Percentiles rank a stretch among this genome's conserved stretches.
These are phyloP conservation scores for Cladosporium sp. DNA, from an alignment of 2,329 filamentous ascomycete species.

Conservation along the genomic window DNA sequence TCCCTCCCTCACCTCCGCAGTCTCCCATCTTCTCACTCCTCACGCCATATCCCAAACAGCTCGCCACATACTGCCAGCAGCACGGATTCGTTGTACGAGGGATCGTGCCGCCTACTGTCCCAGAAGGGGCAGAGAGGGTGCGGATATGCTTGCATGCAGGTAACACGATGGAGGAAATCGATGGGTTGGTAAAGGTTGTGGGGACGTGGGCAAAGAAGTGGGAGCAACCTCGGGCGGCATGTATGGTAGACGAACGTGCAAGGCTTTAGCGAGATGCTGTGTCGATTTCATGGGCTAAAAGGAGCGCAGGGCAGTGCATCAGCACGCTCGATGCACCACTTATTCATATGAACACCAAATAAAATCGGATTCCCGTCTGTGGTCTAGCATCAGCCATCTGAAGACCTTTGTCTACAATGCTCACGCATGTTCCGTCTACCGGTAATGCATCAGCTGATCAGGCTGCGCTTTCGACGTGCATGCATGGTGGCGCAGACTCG, in stretches of 20 bases:
- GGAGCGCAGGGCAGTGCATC: too few relatives aligned
- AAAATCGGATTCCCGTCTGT: too few relatives aligned
- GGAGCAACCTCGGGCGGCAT: not conserved
- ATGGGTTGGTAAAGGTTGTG: constrained; percentile 54
- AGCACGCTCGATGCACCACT: too few relatives aligned
- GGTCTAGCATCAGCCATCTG: too few relatives aligned
- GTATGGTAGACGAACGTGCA: not conserved
- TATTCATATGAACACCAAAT: too few relatives aligned
- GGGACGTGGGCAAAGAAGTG: constrained; percentile 49
- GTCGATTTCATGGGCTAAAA: too few relatives aligned
- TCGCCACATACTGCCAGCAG: constrained; percentile 63
- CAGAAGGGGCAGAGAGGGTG: constrained; percentile 63
- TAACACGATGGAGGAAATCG: constrained; percentile 61
- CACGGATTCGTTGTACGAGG: constrained; percentile 63
- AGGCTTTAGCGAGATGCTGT: not conserved
- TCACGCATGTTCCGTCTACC: too few relatives aligned
- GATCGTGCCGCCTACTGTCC: constrained; percentile 70
- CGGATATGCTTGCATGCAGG: constrained; percentile 69
- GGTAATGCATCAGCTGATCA: not conserved
- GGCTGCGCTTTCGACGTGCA: not conserved
- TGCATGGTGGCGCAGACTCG: not conserved
- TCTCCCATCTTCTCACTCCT: constrained; percentile 68
- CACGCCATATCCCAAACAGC: constrained; percentile 57
- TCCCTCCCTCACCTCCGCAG: constrained; percentile 44
- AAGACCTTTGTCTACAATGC: too few relatives aligned